Evolutionary conservation across 768 basidiomycete genomes (phyloP).

Genomic region (Naematelia aurantialba): DNA sequence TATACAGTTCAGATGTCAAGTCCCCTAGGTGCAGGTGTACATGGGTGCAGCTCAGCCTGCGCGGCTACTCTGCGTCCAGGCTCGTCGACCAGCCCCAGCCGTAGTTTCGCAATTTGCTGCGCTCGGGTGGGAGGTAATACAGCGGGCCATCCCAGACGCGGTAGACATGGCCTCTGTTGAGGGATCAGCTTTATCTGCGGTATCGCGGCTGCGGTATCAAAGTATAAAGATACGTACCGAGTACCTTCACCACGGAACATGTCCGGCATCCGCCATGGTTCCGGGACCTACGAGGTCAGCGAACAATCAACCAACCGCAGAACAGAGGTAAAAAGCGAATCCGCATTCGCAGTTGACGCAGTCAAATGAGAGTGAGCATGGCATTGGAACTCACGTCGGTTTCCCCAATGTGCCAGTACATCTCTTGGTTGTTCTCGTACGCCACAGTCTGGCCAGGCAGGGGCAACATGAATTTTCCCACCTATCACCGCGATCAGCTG

Average conservation of each 20-base stretch:
- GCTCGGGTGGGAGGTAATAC: conserved; percentile 45
- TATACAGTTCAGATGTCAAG: no score
- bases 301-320: not conserved
- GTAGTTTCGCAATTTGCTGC: conserved; percentile 32
- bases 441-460: conserved; percentile 57
- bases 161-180: conserved; percentile 45
- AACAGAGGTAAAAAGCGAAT: not conserved
- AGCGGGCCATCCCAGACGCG: conserved; percentile 45
- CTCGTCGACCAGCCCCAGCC: conserved; percentile 23
- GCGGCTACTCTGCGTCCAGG: no score
- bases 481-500: conserved; percentile 51
- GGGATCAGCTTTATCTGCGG: not conserved
- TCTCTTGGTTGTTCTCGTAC: conserved; percentile 62
- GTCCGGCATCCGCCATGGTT: conserved; percentile 48
- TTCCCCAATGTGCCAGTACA: conserved; percentile 66
- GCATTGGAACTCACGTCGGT: conserved; percentile 55
- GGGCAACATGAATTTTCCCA: conserved; percentile 78
- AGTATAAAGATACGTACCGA: conserved; percentile 19
- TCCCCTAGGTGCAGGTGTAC: no score
- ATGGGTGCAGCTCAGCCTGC: no score
- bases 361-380: not conserved
- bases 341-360: not conserved
- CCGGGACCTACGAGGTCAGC: conserved; percentile 49
- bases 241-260: conserved; percentile 44
- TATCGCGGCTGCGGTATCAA: not conserved